Evolutionary conservation across 805 yeast genomes (phyloP), one percentile per base, ranked within the genome.

Genomic region (Yarrowia hollandica): DNA sequence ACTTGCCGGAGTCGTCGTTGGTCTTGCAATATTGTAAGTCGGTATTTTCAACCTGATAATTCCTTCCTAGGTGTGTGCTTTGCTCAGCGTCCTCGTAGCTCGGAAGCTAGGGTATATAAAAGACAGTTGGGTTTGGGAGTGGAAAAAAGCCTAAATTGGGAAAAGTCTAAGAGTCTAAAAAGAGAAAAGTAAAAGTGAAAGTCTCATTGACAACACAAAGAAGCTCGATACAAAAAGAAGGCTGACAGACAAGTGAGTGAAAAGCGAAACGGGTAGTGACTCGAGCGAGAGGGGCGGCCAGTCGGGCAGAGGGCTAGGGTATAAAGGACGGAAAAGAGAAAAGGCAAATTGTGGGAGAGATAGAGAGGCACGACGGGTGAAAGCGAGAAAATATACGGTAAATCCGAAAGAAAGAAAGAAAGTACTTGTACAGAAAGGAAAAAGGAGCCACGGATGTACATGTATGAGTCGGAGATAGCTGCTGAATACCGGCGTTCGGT

Each of bases 141-240:
- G 39, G 39, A 22, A 48, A 48, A 48, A 48, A 48, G 39, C 28
- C 35, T 31, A 31, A 48, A 22, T 48, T 22, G 39, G 39, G 39
- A 22, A 48, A 48, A 48, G 39, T 30, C 39, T 48, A 33, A 48
- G 55, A 15, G 54, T 5, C 34, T 11, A 35, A 11, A 22, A 48
- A 48, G 16, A 21, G 23, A 48, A 48, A 23, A 31, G 21, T 3
- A 8, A 31, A 48, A 31, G 39, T 11, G 16, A 22, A 48, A 48
- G 54, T 44, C 55, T 48, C 55, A 48, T 48, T 48, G 55, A 31
- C 19, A n/a, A 48, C 54, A 48, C 55, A 48, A 48, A 48, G 55
- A 28, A 28, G 34, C 50, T 26, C 23, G 16, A 25, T 15, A 25
- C 44, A 26, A 18, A 41, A 41, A 41, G 16, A 16, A 25, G 48